Conservation (phyloP, 139 green algal species). For the Haematococcus lacustris region DNA sequence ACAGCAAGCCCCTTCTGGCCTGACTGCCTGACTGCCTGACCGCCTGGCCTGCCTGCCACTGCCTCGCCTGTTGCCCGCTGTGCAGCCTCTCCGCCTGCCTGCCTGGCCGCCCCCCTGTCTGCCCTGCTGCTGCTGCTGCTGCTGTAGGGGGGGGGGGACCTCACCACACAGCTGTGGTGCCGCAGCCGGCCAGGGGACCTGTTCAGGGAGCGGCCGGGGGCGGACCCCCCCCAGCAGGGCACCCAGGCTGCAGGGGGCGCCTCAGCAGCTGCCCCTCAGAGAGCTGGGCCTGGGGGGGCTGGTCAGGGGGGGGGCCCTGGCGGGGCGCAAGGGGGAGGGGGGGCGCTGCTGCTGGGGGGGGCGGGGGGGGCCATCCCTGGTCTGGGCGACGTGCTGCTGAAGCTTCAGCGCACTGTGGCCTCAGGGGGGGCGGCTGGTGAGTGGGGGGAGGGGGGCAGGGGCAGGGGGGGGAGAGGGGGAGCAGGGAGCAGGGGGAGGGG, state of each 20-base stretch:
- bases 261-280: not conserved
- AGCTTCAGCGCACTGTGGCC: no score
- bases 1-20: no score
- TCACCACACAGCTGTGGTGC: slow-evolving; percentile 23
- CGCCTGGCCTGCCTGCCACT: not conserved
- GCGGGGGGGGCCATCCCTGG: not conserved
- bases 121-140: not conserved
- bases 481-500: no score
- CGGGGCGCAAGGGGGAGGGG: not conserved
- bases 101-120: not conserved
- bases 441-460: no score
- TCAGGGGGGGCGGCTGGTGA: no score
- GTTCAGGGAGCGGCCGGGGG: not conserved
- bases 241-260: not conserved
- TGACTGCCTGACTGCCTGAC: no score
- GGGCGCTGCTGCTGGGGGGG: not conserved
- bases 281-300: not conserved
- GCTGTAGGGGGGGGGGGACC: slow-evolving; percentile 12
- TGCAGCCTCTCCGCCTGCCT: no score
- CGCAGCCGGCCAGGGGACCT: slow-evolving; percentile 21
- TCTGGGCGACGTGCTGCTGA: not conserved
- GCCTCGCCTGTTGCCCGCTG: not conserved
- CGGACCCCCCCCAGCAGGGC: not conserved
- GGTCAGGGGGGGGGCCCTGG: not conserved
- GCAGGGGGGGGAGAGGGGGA: no score